Conservation (phyloP, 2,329 filamentous ascomycete species). For the Alternaria novae-zelandiae region DNA sequence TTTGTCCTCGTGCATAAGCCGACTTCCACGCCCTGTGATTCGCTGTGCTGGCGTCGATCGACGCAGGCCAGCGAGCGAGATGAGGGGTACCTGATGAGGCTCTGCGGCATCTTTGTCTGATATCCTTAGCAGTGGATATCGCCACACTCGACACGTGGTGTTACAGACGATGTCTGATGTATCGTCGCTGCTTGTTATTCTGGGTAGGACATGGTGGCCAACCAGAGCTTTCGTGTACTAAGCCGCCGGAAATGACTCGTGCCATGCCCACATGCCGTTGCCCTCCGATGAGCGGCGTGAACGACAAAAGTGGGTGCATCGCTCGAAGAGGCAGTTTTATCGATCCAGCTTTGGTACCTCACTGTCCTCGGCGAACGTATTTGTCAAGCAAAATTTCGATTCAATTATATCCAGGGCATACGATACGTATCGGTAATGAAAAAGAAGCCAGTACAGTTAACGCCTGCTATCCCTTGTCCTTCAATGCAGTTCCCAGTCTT, state of each 20-base stretch:
- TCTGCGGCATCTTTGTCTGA: slow-evolving; percentile 15
- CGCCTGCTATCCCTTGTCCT: slow-evolving; percentile 1
- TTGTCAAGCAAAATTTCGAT: slow-evolving; percentile 1
- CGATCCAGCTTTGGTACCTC: not conserved
- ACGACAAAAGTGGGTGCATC: slow-evolving; percentile 8
- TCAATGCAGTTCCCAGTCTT: slow-evolving; percentile 8
- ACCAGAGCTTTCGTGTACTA: slow-evolving; percentile 6
- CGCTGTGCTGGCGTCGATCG: slow-evolving; percentile 20
- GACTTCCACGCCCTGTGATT: slow-evolving; percentile 27
- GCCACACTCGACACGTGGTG: not conserved
- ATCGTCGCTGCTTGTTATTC: not conserved
- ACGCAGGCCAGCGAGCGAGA: slow-evolving; percentile 14
- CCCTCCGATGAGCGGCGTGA: slow-evolving; percentile 10
- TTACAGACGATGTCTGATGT: not conserved
- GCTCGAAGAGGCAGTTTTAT: slow-evolving; percentile 4
- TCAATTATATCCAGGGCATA: slow-evolving; percentile 2
- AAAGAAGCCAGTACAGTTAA: not conserved
- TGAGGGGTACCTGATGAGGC: slow-evolving; percentile 25
- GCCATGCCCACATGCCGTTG: slow-evolving; percentile 17
- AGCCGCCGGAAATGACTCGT: slow-evolving; percentile 19
- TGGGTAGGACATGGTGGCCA: not conserved
- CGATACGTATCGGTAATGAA: not conserved
- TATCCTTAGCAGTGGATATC: slow-evolving; percentile 3
- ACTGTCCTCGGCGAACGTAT: not conserved
- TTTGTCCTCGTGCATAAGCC: slow-evolving; percentile 15